A percentile compares a stretch with the other conserved stretches of the same genome.
These are phyloP conservation scores for Phlebiopsis flavidoalba DNA, from an alignment of 768 basidiomycete genomes.

Conservation along the genomic window DNA sequence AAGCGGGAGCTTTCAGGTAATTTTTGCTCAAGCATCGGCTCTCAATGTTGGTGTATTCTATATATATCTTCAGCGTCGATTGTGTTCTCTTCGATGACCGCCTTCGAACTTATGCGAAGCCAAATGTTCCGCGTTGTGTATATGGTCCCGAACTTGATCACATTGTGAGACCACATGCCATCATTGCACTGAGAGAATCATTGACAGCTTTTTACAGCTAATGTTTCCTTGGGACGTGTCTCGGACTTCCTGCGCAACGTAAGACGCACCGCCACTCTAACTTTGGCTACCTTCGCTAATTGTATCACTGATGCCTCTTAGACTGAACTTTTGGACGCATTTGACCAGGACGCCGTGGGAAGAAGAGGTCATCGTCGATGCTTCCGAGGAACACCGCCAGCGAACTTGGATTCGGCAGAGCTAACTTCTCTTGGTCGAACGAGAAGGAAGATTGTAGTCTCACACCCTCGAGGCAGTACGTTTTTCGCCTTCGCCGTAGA, in stretches of 20 bases:
- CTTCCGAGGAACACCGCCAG: not conserved
- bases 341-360: constrained; percentile 4
- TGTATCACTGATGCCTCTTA: constrained; percentile 1
- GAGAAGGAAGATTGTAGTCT: constrained; percentile 7
- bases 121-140: constrained; percentile 35
- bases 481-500: constrained; percentile 28
- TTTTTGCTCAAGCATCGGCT: not conserved
- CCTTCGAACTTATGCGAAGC: constrained; percentile 56
- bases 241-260: constrained; percentile 39
- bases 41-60: not conserved
- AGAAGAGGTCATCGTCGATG: constrained; percentile 1
- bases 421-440: constrained; percentile 24
- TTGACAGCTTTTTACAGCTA: constrained; percentile 27
- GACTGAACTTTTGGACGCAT: constrained; percentile 27
- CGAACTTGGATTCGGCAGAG: constrained; percentile 20
- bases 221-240: constrained; percentile 60
- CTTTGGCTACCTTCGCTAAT: not conserved
- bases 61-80: constrained; percentile 19
- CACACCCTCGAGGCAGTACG: constrained; percentile 13
- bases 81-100: constrained; percentile 35
- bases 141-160: constrained; percentile 23
- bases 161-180: not conserved
- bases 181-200: no score
- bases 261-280: not conserved
- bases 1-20: constrained; percentile 28